Percentiles rank a stretch among this genome's conserved stretches.
Conservation (phyloP, 192 early-diverging fungal species). For the Entophlyctis helioformis region DNA sequence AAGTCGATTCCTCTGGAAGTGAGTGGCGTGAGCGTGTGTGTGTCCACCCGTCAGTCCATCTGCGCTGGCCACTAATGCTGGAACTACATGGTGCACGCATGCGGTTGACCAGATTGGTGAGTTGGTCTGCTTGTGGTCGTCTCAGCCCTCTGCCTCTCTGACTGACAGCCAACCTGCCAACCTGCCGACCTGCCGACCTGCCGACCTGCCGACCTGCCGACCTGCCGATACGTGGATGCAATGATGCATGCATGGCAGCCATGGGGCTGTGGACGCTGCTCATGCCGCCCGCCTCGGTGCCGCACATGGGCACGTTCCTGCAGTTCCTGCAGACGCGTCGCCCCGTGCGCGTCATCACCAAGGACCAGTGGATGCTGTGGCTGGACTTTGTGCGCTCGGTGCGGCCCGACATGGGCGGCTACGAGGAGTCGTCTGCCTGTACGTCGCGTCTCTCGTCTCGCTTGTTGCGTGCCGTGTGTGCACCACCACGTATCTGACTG, state of each 20-base stretch:
- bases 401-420: constrained; percentile 31
- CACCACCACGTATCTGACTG: background rate
- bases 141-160: background rate
- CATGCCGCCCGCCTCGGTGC: constrained; percentile 17
- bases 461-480: background rate
- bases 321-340: too few relatives aligned
- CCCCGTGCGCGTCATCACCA: too few relatives aligned
- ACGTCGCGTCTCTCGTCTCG: constrained; percentile 13
- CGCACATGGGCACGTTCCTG: constrained; percentile 34
- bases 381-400: constrained; percentile 42
- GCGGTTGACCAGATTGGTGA: too few relatives aligned
- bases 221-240: background rate
- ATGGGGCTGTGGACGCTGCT: constrained; percentile 39
- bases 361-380: too few relatives aligned
- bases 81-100: too few relatives aligned
- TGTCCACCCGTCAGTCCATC: too few relatives aligned
- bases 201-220: too few relatives aligned
- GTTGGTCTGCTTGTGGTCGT: too few relatives aligned
- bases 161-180: background rate
- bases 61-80: too few relatives aligned
- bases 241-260: constrained; percentile 26
- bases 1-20: constrained; percentile 49
- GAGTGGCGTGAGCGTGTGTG: too few relatives aligned
- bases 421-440: constrained; percentile 53
- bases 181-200: too few relatives aligned